Base-by-base conservation (phyloP, 352 stramenopile genomes). In the Aphanomyces cochlioides region DNA sequence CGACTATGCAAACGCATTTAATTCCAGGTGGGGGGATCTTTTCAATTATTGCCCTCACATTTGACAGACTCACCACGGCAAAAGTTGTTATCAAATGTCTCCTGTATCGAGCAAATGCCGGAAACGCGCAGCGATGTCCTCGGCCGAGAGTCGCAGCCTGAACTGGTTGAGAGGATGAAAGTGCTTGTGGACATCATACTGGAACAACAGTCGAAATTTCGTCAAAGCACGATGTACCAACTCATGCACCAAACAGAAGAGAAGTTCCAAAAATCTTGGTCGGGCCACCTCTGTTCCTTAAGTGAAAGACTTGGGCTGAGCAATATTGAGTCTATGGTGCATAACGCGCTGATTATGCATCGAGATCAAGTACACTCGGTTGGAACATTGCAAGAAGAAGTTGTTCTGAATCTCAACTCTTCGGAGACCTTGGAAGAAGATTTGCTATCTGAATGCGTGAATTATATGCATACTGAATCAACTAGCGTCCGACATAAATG, bases 361-460 rank as follows among this genome's bases (percentile, higher is more conserved):
- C 64, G 64, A 8, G 47, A 48, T 6, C 53, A 47, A 47, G 40
- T 70, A 21, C 17, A 37, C 19, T 13, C 17, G 45, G 10, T 70
- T n/a, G 15, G 15, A 10, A 10, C 17, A 7, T 34, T 34, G 39
- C 47, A 61, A 21, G 28, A 47, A 38, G 47, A 47, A 21, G 36
- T 41, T 8, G 10, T 38, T 37, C 21, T 41, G 6, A 47, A 28
- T 17, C 36, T 70, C 38, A 21, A 64, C n/a, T 21, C 7, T 34
- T 48, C 28, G 7, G 64, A 61, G n/a, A 36, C 8, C 4, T 28
- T 36, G 7, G 64, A 70, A 19, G 54, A 70, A 17, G 64, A 70
- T 8, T 38, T 70, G 21, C 34, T 64, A 17, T 45, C 53, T 19
- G 64, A 37, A 40, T 63, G 47, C 54, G 7, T 58, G 4, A 34